Conservation (phyloP, 345 rosid genomes). For the Tarenaya hassleriana region DNA sequence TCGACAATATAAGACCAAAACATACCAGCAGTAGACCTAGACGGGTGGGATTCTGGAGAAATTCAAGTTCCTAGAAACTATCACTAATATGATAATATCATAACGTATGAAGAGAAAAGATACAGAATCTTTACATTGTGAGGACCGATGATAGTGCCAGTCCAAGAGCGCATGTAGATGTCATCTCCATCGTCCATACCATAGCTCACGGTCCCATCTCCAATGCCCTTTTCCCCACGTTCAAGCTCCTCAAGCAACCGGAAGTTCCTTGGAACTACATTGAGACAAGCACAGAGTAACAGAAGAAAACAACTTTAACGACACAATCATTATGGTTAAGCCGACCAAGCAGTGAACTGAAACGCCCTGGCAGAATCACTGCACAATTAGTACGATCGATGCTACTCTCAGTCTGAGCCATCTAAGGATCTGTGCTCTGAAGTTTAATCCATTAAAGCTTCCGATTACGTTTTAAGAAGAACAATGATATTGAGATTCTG, state of each 20-base stretch:
- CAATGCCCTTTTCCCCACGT: constrained; percentile 84
- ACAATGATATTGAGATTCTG: too few species aligned
- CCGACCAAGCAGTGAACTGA: constrained; percentile 1
- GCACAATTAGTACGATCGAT: too few species aligned
- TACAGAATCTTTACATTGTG: constrained; percentile 57
- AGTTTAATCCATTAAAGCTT: too few species aligned
- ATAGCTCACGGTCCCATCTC: constrained; percentile 70
- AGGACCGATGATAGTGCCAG: constrained; percentile 87
- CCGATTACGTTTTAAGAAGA: too few species aligned
- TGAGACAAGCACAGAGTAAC: not conserved
- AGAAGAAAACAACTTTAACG: not conserved
- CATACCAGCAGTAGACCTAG: too few species aligned
- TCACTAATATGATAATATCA: too few species aligned
- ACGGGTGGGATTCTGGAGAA: too few species aligned
- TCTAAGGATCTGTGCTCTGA: too few species aligned
- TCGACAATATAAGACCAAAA: too few species aligned
- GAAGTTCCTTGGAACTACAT: constrained; percentile 72
- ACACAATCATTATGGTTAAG: not conserved
- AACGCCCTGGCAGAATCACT: not conserved
- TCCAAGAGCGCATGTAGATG: constrained; percentile 73
- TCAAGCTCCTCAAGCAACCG: constrained; percentile 86
- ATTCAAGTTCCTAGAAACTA: too few species aligned
- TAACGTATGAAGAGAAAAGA: not conserved
- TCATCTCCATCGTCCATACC: constrained; percentile 77
- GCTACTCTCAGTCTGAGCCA: too few species aligned